Base-by-base conservation (phyloP, 2,329 filamentous ascomycete genomes). In the Fusarium setosum region DNA sequence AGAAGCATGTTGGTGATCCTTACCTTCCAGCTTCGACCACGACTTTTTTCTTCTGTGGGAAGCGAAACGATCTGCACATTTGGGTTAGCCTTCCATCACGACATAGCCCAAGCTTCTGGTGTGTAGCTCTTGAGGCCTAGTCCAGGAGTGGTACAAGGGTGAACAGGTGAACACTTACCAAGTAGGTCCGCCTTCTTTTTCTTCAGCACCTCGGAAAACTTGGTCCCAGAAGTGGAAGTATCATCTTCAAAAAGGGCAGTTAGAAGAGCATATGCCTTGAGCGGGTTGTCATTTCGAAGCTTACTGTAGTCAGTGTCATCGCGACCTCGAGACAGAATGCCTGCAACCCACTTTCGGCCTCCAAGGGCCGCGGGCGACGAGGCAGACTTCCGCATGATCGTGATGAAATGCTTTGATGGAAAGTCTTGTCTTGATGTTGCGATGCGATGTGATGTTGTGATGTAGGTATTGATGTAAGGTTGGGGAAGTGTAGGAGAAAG, bases 351-450 rank as follows among this genome's bases (percentile, higher is more conserved):
- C 31, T 38, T 58, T 24, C 40, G 59, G 18, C 56, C 51, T 20
- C 56, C 56, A 6, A 68, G 48, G 17, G 51, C 50, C 26, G 61
- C 41, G 6, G 65, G 65, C 11, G 31, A 56, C 17, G 65, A 63
- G 24, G 47, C 35, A 8, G 65, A 66, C 6, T 53, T 24, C 31
- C 49, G 57, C 61, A 68, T 50, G 15, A 18, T 56, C 4, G 17
- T 52, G 26, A 26, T 44, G 5, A n/a, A 21, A 6, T 9, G 12
- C 8, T n/a, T n/a, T n/a, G n/a, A n/a, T n/a, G n/a, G 34, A 20
- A 13, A 34, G 21, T 18, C n/a, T 54, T 26, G 20, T 9, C 5
- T 4, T 24, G n/a, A 13, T 26, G 50, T 24, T 37, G 44, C 34
- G 8, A 41, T 18, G 24, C 38, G 17, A 17, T 23, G n/a, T n/a